Percentiles rank a stretch among this genome's conserved stretches.
phyloP scores from a whole-genome alignment of 225 moss, liverwort and hornwort genomes.

The Neckera pumila region DNA sequence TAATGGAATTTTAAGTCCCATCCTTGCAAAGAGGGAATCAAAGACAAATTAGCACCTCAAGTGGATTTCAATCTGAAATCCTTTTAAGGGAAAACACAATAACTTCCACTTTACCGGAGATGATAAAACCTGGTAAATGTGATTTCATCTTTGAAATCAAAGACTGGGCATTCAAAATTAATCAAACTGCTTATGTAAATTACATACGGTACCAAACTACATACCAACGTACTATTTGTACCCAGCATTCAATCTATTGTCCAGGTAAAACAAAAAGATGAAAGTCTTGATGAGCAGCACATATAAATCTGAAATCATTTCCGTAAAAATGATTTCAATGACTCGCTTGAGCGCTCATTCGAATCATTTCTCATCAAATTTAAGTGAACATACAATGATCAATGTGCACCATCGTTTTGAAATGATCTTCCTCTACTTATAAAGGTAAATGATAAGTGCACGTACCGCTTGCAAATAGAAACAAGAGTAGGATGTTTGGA shows the following conservation, averaged over 20 bases:
- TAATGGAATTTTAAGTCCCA: neutral
- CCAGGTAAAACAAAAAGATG: neutral
- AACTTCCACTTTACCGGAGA: too few relatives aligned
- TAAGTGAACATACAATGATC: neutral
- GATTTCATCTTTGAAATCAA: neutral
- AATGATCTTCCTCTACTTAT: neutral
- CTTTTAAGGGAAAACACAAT: neutral
- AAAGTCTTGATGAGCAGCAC: neutral
- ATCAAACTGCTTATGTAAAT: neutral
- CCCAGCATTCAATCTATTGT: neutral
- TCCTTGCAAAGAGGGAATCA: neutral
- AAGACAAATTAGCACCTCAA: neutral
- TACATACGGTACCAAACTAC: neutral
- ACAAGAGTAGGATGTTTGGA: neutral
- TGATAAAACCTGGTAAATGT: neutral
- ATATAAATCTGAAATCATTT: neutral
- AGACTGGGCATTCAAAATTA: neutral
- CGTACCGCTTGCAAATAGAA: neutral
- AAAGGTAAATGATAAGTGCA: neutral
- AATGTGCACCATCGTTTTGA: neutral
- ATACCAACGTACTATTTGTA: neutral
- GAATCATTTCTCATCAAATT: neutral
- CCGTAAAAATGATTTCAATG: neutral
- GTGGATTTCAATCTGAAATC: neutral
- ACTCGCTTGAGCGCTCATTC: neutral